phyloP scores from a whole-genome alignment of 2,329 filamentous ascomycete genomes.

The Ceratocystis albifundus region DNA sequence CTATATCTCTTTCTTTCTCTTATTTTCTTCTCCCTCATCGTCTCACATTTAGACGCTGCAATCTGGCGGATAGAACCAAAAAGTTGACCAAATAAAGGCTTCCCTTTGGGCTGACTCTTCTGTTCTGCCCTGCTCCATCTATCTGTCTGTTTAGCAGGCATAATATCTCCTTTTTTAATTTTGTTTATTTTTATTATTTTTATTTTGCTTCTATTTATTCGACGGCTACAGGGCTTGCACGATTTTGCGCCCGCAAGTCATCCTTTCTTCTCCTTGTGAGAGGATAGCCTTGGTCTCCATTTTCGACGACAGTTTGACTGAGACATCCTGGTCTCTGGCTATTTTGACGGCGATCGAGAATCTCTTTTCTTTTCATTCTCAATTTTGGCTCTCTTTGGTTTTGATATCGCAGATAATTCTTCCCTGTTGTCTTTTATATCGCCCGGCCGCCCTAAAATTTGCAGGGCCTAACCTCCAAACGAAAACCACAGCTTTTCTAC shows the following conservation, averaged over 20 bases:
- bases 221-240: conserved; percentile 1
- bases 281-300: conserved; percentile 10
- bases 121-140: too few species aligned
- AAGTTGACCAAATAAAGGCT: too few species aligned
- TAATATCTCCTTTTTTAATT: not conserved
- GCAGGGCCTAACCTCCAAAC: too few species aligned
- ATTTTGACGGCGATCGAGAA: not conserved
- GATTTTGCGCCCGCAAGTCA: conserved; percentile 11
- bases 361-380: not conserved
- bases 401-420: not conserved
- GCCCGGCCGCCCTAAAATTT: too few species aligned
- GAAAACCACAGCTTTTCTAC: too few species aligned
- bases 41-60: too few species aligned
- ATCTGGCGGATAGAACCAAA: too few species aligned
- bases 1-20: not conserved
- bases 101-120: not conserved
- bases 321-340: not conserved
- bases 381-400: not conserved
- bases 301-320: conserved; percentile 5
- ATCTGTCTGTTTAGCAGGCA: too few species aligned
- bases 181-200: not conserved
- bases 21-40: not conserved
- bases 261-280: conserved; percentile 10
- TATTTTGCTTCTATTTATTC: not conserved
- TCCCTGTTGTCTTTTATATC: too few species aligned